Conservation (phyloP, 306 rosid species). For the Urtica urens region DNA sequence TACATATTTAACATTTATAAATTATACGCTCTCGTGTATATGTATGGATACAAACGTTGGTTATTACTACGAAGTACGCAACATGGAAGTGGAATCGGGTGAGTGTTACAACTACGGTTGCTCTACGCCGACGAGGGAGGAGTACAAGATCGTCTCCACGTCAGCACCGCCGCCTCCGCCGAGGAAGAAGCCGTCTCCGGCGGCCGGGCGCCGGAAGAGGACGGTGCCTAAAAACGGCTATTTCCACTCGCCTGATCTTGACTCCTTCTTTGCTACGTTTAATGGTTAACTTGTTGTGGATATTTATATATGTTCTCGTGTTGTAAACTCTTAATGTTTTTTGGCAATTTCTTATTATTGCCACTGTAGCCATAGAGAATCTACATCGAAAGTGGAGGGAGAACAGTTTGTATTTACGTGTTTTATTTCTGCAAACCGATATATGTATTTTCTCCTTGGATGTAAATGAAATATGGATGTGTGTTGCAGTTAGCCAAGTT, state of each 20-base stretch:
- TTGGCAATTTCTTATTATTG: too few relatives aligned
- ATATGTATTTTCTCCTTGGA: too few relatives aligned
- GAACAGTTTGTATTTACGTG: too few relatives aligned
- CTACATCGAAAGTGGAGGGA: too few relatives aligned
- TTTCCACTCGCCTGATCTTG: slow-evolving; percentile 44
- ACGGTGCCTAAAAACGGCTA: slow-evolving; percentile 35
- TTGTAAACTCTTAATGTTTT: too few relatives aligned
- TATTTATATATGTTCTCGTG: too few relatives aligned
- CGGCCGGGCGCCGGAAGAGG: slow-evolving; percentile 15
- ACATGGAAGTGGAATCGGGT: background rate
- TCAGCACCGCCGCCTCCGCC: slow-evolving; percentile 49
- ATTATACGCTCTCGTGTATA: background rate
- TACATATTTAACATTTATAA: too few relatives aligned
- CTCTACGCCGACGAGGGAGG: slow-evolving; percentile 47
- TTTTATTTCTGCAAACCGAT: too few relatives aligned
- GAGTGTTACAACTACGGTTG: slow-evolving; percentile 18
- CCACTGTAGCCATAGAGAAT: too few relatives aligned
- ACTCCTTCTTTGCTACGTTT: slow-evolving; percentile 25
- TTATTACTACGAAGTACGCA: background rate
- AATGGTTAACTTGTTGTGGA: slow-evolving; percentile 14
- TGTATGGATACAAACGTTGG: background rate
- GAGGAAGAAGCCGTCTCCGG: slow-evolving; percentile 38
- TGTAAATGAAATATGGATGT: too few relatives aligned
- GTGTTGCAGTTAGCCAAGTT: too few relatives aligned
- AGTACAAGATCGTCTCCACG: slow-evolving; percentile 32